phyloP scores from a whole-genome alignment of 371 early-diverging fungal species.

The Entomophthora muscae region DNA sequence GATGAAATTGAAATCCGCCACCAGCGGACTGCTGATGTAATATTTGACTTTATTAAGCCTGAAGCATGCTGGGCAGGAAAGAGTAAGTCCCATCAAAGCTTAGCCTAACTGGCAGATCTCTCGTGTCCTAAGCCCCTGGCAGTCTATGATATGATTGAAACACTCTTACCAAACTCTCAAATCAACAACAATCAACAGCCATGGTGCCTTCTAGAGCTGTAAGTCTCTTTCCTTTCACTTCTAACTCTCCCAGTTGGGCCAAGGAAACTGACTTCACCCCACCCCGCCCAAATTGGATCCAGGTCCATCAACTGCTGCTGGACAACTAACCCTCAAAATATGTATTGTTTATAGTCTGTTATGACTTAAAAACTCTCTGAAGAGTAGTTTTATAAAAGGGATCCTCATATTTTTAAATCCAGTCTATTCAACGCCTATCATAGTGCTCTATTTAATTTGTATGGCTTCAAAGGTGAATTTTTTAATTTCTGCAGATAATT shows the following conservation, averaged over 20 bases:
- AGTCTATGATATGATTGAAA: conserved; percentile 44
- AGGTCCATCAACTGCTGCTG: not conserved
- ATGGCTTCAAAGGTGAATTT: no score
- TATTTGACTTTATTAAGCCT: conserved; percentile 37
- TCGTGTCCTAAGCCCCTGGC: conserved; percentile 29
- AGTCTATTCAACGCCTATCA: no score
- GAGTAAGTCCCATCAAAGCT: conserved; percentile 11
- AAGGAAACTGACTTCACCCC: not conserved
- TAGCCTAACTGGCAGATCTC: not conserved
- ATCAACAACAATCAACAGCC: not conserved
- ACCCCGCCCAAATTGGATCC: not conserved
- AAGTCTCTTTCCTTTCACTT: not conserved
- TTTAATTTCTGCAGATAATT: no score
- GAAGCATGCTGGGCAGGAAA: conserved; percentile 27
- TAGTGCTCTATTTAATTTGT: no score
- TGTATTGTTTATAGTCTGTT: no score
- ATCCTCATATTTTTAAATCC: no score
- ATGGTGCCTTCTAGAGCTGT: not conserved
- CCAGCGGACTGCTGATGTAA: conserved; percentile 40
- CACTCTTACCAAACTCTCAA: conserved; percentile 29
- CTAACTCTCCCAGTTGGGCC: not conserved
- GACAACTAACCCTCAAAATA: no score
- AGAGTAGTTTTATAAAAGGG: no score
- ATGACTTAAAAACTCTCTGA: no score
- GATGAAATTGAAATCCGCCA: conserved; percentile 42